phyloP scores from a whole-genome alignment of 225 moss, liverwort and hornwort genomes.

The Straminergon stramineum region DNA sequence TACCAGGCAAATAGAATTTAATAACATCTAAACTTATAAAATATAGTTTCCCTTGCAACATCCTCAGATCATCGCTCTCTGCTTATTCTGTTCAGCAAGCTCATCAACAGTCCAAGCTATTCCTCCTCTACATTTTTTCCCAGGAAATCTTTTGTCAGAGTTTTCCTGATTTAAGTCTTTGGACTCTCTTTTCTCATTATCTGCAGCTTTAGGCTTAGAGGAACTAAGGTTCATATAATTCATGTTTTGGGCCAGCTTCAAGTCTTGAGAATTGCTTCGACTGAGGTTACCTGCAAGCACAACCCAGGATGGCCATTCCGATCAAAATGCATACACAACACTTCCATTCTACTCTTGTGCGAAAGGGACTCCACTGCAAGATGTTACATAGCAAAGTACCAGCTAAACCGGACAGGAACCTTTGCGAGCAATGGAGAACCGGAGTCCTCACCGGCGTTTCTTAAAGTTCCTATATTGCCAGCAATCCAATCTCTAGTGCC shows the following conservation, averaged over 20 bases:
- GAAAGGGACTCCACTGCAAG: neutral
- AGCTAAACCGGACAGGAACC: neutral
- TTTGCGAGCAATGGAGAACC: neutral
- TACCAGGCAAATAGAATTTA: neutral
- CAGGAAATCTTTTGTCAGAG: conserved; percentile 11
- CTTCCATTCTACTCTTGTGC: neutral
- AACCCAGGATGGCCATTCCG: neutral
- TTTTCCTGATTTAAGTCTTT: neutral
- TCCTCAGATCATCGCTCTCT: conserved; percentile 6
- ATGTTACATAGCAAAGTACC: neutral
- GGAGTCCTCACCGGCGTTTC: neutral
- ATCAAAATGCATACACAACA: neutral
- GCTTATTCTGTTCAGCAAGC: conserved; percentile 23
- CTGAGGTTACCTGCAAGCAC: conserved; percentile 15
- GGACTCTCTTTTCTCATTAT: neutral
- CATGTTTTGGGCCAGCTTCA: neutral
- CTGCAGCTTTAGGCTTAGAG: neutral
- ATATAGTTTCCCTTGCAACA: neutral
- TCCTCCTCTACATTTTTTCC: conserved; percentile 27
- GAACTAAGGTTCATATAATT: neutral
- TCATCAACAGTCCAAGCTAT: conserved; percentile 50
- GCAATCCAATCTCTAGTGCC: neutral
- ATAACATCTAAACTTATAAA: neutral
- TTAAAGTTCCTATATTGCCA: neutral
- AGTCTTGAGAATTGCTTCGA: conserved; percentile 4